These are phyloP conservation scores for Micractinium sp. DNA, from an alignment of 139 green algal species.

Conservation along the genomic window DNA sequence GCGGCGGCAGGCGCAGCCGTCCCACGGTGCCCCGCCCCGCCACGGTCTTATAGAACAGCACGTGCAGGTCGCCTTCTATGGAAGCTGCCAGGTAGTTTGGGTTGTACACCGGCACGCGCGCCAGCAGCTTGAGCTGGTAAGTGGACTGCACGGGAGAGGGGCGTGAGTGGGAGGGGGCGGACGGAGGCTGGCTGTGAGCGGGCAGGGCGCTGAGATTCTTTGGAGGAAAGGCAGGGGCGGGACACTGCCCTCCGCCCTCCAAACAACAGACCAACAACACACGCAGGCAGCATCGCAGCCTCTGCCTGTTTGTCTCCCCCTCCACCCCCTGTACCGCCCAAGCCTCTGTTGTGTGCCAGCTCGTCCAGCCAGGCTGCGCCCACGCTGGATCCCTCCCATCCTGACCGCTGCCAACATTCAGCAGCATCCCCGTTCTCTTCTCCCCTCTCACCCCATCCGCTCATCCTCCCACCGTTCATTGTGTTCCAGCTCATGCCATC, in stretches of 20 bases:
- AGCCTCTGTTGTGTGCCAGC: too few relatives aligned
- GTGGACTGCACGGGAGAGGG: constrained; percentile 33
- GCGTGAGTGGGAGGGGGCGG: background rate
- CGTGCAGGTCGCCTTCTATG: constrained; percentile 57
- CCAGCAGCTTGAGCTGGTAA: constrained; percentile 77
- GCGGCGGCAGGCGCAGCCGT: constrained; percentile 29
- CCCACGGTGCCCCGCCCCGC: constrained; percentile 45
- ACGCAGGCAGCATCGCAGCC: too few relatives aligned
- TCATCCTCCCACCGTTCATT: background rate
- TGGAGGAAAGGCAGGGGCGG: too few relatives aligned
- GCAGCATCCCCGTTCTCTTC: too few relatives aligned
- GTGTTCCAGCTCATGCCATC: constrained; percentile 74
- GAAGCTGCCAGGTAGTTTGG: constrained; percentile 75
- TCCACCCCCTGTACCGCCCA: too few relatives aligned
- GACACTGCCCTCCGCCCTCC: too few relatives aligned
- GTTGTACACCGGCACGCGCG: constrained; percentile 78
- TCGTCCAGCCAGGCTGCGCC: too few relatives aligned
- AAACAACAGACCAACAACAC: too few relatives aligned
- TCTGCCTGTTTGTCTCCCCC: too few relatives aligned
- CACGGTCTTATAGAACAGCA: constrained; percentile 75
- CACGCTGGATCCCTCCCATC: too few relatives aligned
- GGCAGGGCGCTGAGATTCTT: background rate
- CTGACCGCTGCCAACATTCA: too few relatives aligned
- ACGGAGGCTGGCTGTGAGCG: background rate
- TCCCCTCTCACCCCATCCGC: background rate